Percentiles rank a stretch among this genome's conserved stretches.
phyloP scores from a whole-genome alignment of 2,329 filamentous ascomycete genomes.

The Colletotrichum trifolii region DNA sequence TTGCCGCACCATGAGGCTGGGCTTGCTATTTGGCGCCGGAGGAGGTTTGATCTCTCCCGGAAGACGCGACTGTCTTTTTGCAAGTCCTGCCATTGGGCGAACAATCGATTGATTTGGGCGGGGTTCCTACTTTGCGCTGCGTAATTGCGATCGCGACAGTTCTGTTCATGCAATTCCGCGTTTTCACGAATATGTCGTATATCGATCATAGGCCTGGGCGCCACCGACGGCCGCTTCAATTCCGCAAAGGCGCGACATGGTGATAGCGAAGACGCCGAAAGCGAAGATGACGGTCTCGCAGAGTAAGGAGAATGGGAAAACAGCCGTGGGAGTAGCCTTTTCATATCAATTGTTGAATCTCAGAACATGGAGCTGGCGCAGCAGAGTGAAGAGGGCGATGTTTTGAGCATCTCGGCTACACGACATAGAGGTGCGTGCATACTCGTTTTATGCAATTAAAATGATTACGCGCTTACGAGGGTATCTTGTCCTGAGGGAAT shows the following conservation, averaged over 20 bases:
- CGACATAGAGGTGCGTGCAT: too few relatives aligned
- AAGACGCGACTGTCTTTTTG: conserved; percentile 70
- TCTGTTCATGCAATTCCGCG: conserved; percentile 81
- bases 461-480: too few relatives aligned
- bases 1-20: conserved; percentile 59
- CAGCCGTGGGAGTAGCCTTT: too few relatives aligned
- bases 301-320: conserved; percentile 5
- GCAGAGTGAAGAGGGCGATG: too few relatives aligned
- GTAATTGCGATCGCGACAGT: conserved; percentile 90
- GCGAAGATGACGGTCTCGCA: neutral
- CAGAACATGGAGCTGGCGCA: too few relatives aligned
- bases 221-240: conserved; percentile 70
- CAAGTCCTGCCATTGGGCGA: conserved; percentile 67
- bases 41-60: conserved; percentile 73
- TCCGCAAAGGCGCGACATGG: conserved; percentile 38
- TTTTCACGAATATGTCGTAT: conserved; percentile 92
- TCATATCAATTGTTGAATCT: too few relatives aligned
- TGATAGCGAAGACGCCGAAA: neutral
- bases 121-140: conserved; percentile 64
- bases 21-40: conserved; percentile 69
- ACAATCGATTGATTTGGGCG: conserved; percentile 64
- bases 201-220: conserved; percentile 83
- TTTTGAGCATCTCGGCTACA: too few relatives aligned
- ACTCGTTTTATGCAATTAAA: too few relatives aligned
- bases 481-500: too few relatives aligned